These are phyloP conservation scores for Violaceomyces palustris DNA, from an alignment of 1,284 basidiomycete species.

Conservation along the genomic window DNA sequence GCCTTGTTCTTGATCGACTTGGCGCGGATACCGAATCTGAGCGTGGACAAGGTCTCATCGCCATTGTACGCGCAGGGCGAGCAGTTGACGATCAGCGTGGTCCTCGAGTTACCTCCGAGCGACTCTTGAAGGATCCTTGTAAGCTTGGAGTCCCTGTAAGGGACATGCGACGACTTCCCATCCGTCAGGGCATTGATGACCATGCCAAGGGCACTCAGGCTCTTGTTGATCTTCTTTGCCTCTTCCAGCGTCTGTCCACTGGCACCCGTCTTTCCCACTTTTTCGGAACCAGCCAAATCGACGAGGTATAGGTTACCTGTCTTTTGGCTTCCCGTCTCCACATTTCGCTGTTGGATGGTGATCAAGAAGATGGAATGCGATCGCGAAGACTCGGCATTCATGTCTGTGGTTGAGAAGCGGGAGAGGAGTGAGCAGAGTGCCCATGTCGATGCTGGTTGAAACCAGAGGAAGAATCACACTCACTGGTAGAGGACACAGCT, in stretches of 20 bases:
- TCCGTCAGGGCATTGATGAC: slow-evolving; percentile 99
- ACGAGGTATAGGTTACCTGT: slow-evolving; percentile 96
- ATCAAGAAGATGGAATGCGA: slow-evolving; percentile 99
- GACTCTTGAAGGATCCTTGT: slow-evolving; percentile 99
- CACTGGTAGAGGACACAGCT: slow-evolving; percentile 90
- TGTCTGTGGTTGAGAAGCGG: slow-evolving; percentile 60
- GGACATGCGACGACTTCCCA: slow-evolving; percentile 85
- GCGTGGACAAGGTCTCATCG: slow-evolving; percentile 89
- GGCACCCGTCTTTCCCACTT: slow-evolving; percentile 98
- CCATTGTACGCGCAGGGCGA: slow-evolving; percentile 97
- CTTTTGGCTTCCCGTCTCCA: slow-evolving; percentile 90
- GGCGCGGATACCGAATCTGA: slow-evolving; percentile 89
- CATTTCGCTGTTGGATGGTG: slow-evolving; percentile 93
- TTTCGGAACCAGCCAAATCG: slow-evolving; percentile 97
- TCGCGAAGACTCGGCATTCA: slow-evolving; percentile 99
- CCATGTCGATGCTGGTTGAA: not conserved
- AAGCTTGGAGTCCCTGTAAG: slow-evolving; percentile 98
- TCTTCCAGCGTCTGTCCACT: slow-evolving; percentile 98
- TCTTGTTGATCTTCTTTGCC: slow-evolving; percentile 99
- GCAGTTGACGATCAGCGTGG: slow-evolving; percentile 97
- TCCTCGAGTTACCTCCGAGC: slow-evolving; percentile 95
- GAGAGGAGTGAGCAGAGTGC: not conserved
- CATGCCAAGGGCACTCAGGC: slow-evolving; percentile 94
- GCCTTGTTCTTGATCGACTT: slow-evolving; percentile 99
- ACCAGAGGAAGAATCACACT: not conserved